phyloP scores from a whole-genome alignment of 2,329 filamentous ascomycete species.

The Dendryphion nanum region DNA sequence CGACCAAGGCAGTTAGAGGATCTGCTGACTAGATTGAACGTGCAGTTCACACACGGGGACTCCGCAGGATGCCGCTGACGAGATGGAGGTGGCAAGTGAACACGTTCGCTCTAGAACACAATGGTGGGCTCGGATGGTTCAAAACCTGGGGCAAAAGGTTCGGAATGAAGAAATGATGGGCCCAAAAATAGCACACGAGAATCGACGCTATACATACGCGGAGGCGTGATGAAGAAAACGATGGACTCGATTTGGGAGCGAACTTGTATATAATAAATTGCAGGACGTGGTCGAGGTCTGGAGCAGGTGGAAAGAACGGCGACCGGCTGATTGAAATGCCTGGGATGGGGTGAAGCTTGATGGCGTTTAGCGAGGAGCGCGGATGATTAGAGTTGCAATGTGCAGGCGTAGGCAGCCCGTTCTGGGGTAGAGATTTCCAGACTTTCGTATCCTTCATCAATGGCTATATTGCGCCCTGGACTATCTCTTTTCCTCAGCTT shows the following conservation, averaged over 20 bases:
- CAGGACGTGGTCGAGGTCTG: constrained; percentile 29
- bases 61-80: too few relatives aligned
- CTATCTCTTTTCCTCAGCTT: constrained; percentile 1
- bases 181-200: constrained; percentile 26
- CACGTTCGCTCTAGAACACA: constrained; percentile 27
- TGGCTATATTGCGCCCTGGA: constrained; percentile 12
- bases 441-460: constrained; percentile 30
- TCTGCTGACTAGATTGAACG: not conserved
- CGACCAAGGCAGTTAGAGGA: not conserved
- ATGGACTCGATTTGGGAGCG: constrained; percentile 10
- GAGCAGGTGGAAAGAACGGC: constrained; percentile 9
- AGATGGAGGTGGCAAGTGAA: not conserved
- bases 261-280: constrained; percentile 34
- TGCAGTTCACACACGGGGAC: not conserved
- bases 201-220: constrained; percentile 10
- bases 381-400: constrained; percentile 17
- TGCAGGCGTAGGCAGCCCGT: constrained; percentile 9
- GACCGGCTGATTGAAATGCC: constrained; percentile 28
- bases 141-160: constrained; percentile 13
- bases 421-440: constrained; percentile 6
- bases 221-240: constrained; percentile 13
- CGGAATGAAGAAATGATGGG: constrained; percentile 7
- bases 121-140: not conserved
- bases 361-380: constrained; percentile 18
- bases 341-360: constrained; percentile 18